Evolutionary conservation across 352 stramenopile species (phyloP).

Genomic region (Phytophthora podocarpi): DNA sequence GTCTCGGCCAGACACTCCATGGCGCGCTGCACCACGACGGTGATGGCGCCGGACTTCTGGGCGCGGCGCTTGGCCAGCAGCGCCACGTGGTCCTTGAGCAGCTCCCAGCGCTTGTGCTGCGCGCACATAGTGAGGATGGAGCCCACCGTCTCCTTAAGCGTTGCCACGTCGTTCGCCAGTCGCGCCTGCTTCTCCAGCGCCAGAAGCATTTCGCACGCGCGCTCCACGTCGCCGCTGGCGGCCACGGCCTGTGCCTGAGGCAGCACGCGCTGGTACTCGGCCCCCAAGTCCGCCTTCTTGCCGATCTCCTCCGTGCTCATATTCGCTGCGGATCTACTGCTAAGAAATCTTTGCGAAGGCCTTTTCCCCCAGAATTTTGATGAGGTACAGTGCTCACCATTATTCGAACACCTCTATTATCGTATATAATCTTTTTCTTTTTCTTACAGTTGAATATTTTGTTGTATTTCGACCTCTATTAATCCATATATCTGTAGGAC

Average conservation of each 20-base stretch:
- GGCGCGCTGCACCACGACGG: conserved; percentile 82
- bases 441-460: too few relatives aligned
- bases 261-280: conserved; percentile 68
- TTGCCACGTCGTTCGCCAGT: conserved; percentile 84
- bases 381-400: too few relatives aligned
- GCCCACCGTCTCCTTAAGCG: conserved; percentile 82
- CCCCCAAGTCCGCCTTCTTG: conserved; percentile 80
- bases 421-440: too few relatives aligned
- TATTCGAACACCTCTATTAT: too few relatives aligned
- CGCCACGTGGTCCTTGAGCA: conserved; percentile 87
- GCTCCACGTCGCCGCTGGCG: conserved; percentile 77
- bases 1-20: conserved; percentile 84
- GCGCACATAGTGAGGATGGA: conserved; percentile 81
- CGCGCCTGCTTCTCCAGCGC: conserved; percentile 85
- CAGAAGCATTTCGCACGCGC: conserved; percentile 83
- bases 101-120: conserved; percentile 87
- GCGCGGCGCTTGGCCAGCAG: conserved; percentile 89
- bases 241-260: conserved; percentile 70
- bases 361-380: not conserved
- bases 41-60: conserved; percentile 88
- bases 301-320: conserved; percentile 80
- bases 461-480: too few relatives aligned
- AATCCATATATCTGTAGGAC: too few relatives aligned
- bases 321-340: conserved; percentile 2
- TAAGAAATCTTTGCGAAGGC: conserved; percentile 38